Conservation (phyloP, 805 yeast genomes). For the Myxozyma vanderwaltii region DNA sequence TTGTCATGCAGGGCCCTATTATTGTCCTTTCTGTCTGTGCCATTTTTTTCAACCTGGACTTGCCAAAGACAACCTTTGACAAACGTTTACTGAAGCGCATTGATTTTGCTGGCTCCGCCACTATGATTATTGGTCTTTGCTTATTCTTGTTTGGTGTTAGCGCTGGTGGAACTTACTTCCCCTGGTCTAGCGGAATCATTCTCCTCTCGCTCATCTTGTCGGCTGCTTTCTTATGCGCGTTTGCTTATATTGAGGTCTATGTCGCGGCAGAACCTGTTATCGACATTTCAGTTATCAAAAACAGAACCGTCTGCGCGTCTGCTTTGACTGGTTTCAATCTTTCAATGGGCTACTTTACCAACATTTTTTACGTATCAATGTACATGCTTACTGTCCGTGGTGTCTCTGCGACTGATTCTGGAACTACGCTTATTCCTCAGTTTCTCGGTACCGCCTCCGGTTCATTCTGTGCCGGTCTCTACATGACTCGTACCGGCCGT, state of each 20-base stretch:
- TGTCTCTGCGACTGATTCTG: conserved; percentile 57
- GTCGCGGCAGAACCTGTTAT: conserved; percentile 66
- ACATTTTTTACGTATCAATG: conserved; percentile 70
- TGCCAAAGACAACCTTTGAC: conserved; percentile 42
- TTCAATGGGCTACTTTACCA: conserved; percentile 67
- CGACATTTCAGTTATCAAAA: conserved; percentile 58
- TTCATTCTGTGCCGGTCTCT: conserved; percentile 64
- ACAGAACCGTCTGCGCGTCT: conserved; percentile 63
- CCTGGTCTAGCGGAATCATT: conserved; percentile 52
- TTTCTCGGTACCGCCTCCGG: conserved; percentile 70
- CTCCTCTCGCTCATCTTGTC: conserved; percentile 44
- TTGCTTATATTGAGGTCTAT: conserved; percentile 54
- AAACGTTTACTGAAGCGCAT: conserved; percentile 57
- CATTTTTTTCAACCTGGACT: conserved; percentile 34
- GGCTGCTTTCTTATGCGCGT: conserved; percentile 42
- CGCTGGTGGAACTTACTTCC: conserved; percentile 59
- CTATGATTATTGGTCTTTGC: conserved; percentile 60
- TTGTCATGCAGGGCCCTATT: conserved; percentile 47
- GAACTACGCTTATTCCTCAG: conserved; percentile 53
- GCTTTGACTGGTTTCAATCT: conserved; percentile 70
- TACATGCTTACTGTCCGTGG: conserved; percentile 60
- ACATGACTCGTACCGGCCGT: conserved; percentile 67
- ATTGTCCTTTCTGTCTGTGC: conserved; percentile 45
- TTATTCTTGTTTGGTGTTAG: conserved; percentile 64
- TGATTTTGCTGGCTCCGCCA: conserved; percentile 63